A percentile compares a stretch with the other conserved stretches of the same genome.
These are phyloP conservation scores for Trifolium subterraneum DNA, from an alignment of 306 rosid species.

Conservation along the genomic window DNA sequence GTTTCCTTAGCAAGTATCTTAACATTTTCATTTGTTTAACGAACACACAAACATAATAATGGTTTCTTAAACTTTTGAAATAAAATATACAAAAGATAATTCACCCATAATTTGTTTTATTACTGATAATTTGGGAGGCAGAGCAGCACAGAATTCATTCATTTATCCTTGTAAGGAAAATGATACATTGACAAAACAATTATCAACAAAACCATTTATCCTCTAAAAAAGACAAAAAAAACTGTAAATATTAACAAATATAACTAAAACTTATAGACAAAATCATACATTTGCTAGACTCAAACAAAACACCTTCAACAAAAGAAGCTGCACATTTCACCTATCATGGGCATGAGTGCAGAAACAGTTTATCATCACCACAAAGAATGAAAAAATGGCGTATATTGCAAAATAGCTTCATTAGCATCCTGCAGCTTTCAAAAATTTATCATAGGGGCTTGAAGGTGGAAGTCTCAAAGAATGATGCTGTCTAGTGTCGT, in stretches of 20 bases:
- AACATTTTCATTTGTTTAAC: background rate
- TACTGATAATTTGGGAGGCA: conserved; percentile 1
- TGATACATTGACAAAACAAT: background rate
- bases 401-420: conserved; percentile 32
- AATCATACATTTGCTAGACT: conserved; percentile 38
- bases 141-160: conserved; percentile 19
- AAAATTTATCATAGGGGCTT: conserved; percentile 92
- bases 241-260: conserved; percentile 38
- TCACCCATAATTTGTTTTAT: background rate
- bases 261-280: conserved; percentile 30
- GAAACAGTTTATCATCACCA: conserved; percentile 34
- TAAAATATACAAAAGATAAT: background rate
- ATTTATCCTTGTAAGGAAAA: conserved; percentile 1
- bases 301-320: conserved; percentile 20
- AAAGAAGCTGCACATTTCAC: conserved; percentile 41
- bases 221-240: background rate
- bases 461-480: conserved; percentile 89
- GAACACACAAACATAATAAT: background rate
- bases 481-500: conserved; percentile 54
- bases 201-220: conserved; percentile 31
- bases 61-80: background rate
- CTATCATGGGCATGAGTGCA: conserved; percentile 33
- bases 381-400: conserved; percentile 67
- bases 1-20: too few species aligned
- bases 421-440: conserved; percentile 96